Conservation (phyloP, 2,329 filamentous ascomycete species). For the Sporothrix pallida region DNA sequence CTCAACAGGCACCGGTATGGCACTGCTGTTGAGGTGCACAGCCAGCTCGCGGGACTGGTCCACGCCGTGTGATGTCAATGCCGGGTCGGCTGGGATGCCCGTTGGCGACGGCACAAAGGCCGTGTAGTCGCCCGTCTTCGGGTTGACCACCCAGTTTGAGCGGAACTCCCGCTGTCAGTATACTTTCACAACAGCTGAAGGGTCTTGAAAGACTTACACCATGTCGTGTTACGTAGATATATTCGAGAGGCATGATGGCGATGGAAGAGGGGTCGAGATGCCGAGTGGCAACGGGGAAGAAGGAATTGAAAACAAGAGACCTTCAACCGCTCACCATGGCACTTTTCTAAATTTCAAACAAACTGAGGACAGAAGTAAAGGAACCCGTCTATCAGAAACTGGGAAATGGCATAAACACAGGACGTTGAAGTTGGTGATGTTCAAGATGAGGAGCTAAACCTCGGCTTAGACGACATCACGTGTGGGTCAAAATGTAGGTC, state of each 20-base stretch:
- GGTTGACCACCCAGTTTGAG: constrained; percentile 86
- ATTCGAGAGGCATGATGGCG: constrained; percentile 65
- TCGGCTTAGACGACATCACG: constrained; percentile 19
- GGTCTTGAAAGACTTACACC: constrained; percentile 61
- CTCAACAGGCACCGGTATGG: constrained; percentile 70
- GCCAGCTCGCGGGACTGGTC: constrained; percentile 81
- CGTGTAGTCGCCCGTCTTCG: constrained; percentile 77
- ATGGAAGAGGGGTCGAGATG: neutral
- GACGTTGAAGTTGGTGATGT: constrained; percentile 21
- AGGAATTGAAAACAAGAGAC: neutral
- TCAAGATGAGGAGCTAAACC: neutral
- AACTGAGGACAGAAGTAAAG: neutral
- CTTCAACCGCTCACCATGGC: neutral
- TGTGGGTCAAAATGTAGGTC: neutral
- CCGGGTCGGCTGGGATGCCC: constrained; percentile 84
- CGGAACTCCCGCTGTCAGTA: constrained; percentile 69
- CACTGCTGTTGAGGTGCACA: constrained; percentile 58
- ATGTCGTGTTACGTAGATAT: constrained; percentile 76
- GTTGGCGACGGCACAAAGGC: constrained; percentile 79
- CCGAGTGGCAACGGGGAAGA: neutral
- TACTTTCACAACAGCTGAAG: too few species aligned
- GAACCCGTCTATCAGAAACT: neutral
- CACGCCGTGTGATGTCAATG: constrained; percentile 84
- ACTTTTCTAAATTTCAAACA: neutral
- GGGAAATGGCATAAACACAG: neutral